These are phyloP conservation scores for Capsicum chinense DNA, from an alignment of 257 asterid species.

Conservation along the genomic window DNA sequence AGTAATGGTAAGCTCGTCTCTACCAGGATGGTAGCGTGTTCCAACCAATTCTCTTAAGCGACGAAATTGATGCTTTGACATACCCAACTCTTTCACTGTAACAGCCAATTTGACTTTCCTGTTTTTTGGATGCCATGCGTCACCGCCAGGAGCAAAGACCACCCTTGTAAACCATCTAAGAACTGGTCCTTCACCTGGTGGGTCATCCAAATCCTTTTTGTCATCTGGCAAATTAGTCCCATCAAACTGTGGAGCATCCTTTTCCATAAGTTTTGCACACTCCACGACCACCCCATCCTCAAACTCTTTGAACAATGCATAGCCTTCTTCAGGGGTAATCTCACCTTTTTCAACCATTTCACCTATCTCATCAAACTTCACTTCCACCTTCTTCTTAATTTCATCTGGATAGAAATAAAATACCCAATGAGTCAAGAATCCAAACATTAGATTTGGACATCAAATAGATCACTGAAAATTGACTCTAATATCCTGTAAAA, in stretches of 20 bases:
- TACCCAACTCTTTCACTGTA: conserved; percentile 84
- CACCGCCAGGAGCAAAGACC: conserved; percentile 88
- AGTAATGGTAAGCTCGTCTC: conserved; percentile 88
- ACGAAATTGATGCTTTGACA: conserved; percentile 70
- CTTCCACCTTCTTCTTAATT: conserved; percentile 72
- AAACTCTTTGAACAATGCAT: conserved; percentile 76
- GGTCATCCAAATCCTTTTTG: conserved; percentile 61
- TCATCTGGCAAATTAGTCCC: conserved; percentile 41
- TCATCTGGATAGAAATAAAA: conserved; percentile 52
- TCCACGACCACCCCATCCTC: conserved; percentile 86
- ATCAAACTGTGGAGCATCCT: conserved; percentile 55
- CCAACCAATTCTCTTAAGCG: conserved; percentile 88
- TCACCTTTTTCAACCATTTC: conserved; percentile 79
- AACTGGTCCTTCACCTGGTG: conserved; percentile 86
- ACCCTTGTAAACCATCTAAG: conserved; percentile 91
- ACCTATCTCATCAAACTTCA: conserved; percentile 78
- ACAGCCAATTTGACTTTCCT: conserved; percentile 79
- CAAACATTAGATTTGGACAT: neutral
- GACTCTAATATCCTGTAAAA: conserved; percentile 1
- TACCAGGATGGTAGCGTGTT: conserved; percentile 81
- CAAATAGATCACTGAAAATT: neutral
- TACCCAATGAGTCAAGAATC: neutral
- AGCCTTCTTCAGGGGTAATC: conserved; percentile 80
- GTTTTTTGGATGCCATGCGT: conserved; percentile 95
- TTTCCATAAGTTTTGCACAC: conserved; percentile 66